Evolutionary conservation across 306 rosid genomes (phyloP).

Genomic region (Vicia faba): DNA sequence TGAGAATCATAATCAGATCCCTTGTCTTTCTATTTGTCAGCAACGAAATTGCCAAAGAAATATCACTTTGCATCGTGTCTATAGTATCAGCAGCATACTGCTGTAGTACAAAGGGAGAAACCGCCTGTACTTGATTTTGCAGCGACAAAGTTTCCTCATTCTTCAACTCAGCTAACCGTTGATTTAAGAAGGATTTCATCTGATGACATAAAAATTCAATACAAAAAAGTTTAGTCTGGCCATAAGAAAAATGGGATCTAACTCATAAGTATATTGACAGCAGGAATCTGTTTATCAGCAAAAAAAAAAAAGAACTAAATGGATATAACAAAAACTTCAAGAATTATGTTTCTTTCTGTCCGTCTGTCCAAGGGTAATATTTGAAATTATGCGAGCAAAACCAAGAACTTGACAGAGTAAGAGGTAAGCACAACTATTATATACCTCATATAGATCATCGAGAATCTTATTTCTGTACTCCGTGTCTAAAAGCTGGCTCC

Average conservation of each 20-base stretch:
- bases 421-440: constrained; percentile 8
- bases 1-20: constrained; percentile 91
- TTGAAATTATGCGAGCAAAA: constrained; percentile 19
- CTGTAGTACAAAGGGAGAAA: constrained; percentile 82
- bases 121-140: constrained; percentile 95
- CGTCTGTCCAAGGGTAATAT: neutral
- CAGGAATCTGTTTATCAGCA: constrained; percentile 14
- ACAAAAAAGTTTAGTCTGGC: constrained; percentile 21
- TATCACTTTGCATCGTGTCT: constrained; percentile 65
- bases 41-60: constrained; percentile 77
- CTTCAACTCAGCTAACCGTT: constrained; percentile 74
- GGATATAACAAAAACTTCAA: neutral
- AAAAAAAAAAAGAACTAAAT: constrained; percentile 15
- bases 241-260: constrained; percentile 22
- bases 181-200: constrained; percentile 81
- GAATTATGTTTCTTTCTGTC: constrained; percentile 15
- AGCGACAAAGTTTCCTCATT: constrained; percentile 78
- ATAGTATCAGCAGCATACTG: constrained; percentile 78
- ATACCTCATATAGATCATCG: constrained; percentile 90
- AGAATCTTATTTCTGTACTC: constrained; percentile 89
- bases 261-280: constrained; percentile 21
- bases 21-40: constrained; percentile 81
- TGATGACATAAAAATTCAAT: constrained; percentile 44
- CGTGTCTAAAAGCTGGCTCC: constrained; percentile 84
- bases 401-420: neutral